These are phyloP conservation scores for Spathaspora sp. DNA, from an alignment of 805 yeast genomes.

Conservation along the genomic window DNA sequence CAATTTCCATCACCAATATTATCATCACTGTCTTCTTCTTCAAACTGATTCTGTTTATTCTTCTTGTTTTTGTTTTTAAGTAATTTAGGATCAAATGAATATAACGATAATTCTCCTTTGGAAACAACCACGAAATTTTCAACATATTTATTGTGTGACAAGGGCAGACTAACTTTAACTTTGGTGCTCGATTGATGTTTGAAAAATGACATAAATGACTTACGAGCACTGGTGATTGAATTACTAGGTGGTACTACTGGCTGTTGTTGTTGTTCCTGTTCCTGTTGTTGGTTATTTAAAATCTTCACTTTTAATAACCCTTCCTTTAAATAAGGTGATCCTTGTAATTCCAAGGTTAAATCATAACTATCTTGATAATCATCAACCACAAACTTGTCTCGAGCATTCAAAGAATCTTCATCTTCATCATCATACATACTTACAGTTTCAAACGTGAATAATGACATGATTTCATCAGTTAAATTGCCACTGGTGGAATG, in stretches of 20 bases:
- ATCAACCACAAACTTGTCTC: slow-evolving; percentile 36
- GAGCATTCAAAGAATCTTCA: slow-evolving; percentile 11
- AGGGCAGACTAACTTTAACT: neutral
- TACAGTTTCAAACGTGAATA: slow-evolving; percentile 34
- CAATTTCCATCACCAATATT: slow-evolving; percentile 63
- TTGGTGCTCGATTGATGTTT: neutral
- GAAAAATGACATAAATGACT: slow-evolving; percentile 21
- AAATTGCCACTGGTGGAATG: neutral
- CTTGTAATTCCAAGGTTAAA: slow-evolving; percentile 58
- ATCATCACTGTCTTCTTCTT: slow-evolving; percentile 18
- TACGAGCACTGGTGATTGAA: neutral
- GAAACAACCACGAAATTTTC: slow-evolving; percentile 65
- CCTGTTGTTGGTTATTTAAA: slow-evolving; percentile 35
- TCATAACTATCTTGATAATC: slow-evolving; percentile 50
- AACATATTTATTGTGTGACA: slow-evolving; percentile 22
- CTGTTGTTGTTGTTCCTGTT: slow-evolving; percentile 13
- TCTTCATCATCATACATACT: slow-evolving; percentile 13
- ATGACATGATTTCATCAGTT: slow-evolving; percentile 28
- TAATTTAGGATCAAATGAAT: slow-evolving; percentile 47
- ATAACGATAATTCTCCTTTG: slow-evolving; percentile 60
- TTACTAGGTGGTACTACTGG: too few species aligned
- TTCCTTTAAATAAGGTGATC: slow-evolving; percentile 78
- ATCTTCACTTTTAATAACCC: slow-evolving; percentile 52
- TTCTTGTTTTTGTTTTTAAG: slow-evolving; percentile 36
- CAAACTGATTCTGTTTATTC: slow-evolving; percentile 4